Evolutionary conservation across 805 yeast genomes (phyloP).

Genomic region (Blastobotrys parvus): DNA sequence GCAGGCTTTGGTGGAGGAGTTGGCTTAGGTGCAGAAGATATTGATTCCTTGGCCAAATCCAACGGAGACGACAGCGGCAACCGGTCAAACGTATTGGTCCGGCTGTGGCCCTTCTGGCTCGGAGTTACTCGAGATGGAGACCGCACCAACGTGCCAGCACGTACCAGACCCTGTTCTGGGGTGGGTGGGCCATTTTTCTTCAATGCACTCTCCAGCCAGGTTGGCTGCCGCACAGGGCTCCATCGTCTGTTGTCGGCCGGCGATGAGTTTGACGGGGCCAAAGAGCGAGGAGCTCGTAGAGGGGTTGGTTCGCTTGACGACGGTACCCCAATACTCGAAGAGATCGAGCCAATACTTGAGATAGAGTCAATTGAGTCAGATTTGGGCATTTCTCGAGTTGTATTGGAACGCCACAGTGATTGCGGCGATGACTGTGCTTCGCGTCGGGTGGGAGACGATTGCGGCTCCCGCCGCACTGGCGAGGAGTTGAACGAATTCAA

Average conservation of each 20-base stretch:
- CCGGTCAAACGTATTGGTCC: not conserved
- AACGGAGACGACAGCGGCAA: not conserved
- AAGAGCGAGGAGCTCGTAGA: not conserved
- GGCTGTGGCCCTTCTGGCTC: not conserved
- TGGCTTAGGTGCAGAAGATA: not conserved
- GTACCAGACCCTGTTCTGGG: slow-evolving; percentile 8
- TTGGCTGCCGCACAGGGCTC: slow-evolving; percentile 21
- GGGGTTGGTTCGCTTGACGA: not conserved
- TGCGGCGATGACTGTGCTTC: not conserved
- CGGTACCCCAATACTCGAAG: not conserved
- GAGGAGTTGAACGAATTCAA: not conserved
- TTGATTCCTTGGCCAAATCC: not conserved
- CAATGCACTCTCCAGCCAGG: slow-evolving; percentile 25
- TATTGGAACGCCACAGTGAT: not conserved
- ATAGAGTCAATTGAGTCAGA: not conserved
- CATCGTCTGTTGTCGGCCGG: slow-evolving; percentile 16
- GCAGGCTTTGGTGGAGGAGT: slow-evolving; percentile 1
- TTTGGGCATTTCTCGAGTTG: not conserved
- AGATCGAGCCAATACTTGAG: not conserved
- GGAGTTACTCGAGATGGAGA: slow-evolving; percentile 4
- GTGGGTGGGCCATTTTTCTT: slow-evolving; percentile 14
- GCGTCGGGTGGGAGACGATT: not conserved
- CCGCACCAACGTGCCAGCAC: slow-evolving; percentile 1
- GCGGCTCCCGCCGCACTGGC: not conserved
- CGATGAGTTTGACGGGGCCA: not conserved